phyloP scores from a whole-genome alignment of 805 yeast genomes.

The Saturnispora quitensis region DNA sequence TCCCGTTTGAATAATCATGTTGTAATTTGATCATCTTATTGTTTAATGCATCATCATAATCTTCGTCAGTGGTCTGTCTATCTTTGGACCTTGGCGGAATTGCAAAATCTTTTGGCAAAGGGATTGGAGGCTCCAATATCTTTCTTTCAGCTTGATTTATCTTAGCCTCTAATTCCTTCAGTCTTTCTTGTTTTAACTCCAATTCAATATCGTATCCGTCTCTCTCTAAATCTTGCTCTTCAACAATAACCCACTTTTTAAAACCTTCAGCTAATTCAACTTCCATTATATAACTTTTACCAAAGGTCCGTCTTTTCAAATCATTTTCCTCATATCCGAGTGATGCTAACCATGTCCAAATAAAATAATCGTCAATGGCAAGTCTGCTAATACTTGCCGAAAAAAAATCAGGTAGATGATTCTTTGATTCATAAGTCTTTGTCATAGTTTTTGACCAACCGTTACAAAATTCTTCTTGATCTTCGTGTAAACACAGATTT shows the following conservation, averaged over 20 bases:
- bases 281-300: slow-evolving; percentile 74
- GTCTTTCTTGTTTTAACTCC: slow-evolving; percentile 27
- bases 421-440: slow-evolving; percentile 9
- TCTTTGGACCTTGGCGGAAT: slow-evolving; percentile 5
- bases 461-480: slow-evolving; percentile 13
- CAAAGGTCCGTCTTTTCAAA: slow-evolving; percentile 58
- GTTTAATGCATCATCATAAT: neutral
- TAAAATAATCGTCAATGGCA: slow-evolving; percentile 75
- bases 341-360: slow-evolving; percentile 86
- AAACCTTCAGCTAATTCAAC: slow-evolving; percentile 68
- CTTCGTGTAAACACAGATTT: slow-evolving; percentile 27
- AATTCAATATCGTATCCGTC: slow-evolving; percentile 29
- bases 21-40: slow-evolving; percentile 1
- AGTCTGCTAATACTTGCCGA: slow-evolving; percentile 49
- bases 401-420: slow-evolving; percentile 25
- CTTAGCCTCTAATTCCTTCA: slow-evolving; percentile 22
- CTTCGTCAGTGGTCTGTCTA: neutral
- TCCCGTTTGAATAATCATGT: slow-evolving; percentile 3
- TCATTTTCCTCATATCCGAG: slow-evolving; percentile 66
- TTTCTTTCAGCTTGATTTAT: slow-evolving; percentile 23
- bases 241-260: slow-evolving; percentile 68
- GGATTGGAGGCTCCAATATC: slow-evolving; percentile 18
- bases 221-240: slow-evolving; percentile 47
- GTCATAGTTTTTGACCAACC: slow-evolving; percentile 31
- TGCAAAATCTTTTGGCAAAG: slow-evolving; percentile 16